phyloP scores from a whole-genome alignment of 805 yeast species.

The Diddensiella santjacobensis region DNA sequence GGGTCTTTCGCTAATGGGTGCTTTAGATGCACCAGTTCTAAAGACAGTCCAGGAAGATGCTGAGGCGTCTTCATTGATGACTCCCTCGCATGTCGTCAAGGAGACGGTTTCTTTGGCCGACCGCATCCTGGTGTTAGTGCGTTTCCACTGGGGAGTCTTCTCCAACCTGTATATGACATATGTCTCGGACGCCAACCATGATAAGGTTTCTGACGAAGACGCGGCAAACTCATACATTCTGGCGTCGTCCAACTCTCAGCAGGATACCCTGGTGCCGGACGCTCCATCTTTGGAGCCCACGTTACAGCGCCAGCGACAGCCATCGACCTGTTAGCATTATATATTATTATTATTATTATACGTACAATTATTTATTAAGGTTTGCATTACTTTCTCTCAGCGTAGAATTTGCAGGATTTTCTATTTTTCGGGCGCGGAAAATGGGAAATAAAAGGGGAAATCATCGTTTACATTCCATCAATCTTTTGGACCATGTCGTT shows the following conservation, averaged over 20 bases:
- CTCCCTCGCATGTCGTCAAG: conserved; percentile 11
- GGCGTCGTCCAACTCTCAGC: background rate
- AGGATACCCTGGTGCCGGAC: background rate
- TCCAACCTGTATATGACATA: conserved; percentile 56
- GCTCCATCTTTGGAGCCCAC: background rate
- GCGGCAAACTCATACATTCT: background rate
- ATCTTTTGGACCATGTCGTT: conserved; percentile 27
- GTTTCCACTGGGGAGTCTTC: conserved; percentile 82
- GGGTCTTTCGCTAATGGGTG: conserved; percentile 16
- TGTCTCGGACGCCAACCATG: conserved; percentile 1
- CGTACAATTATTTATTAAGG: background rate
- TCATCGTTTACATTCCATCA: too few species aligned
- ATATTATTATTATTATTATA: conserved; percentile 4
- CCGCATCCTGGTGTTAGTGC: conserved; percentile 60
- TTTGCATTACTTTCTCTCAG: background rate
- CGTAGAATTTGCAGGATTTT: too few species aligned
- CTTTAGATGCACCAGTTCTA: conserved; percentile 18
- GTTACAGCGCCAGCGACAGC: conserved; percentile 4
- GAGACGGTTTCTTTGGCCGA: conserved; percentile 58
- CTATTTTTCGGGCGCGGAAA: too few species aligned
- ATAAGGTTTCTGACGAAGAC: background rate
- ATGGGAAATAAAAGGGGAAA: too few species aligned
- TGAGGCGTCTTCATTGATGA: background rate
- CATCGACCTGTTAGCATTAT: conserved; percentile 5
- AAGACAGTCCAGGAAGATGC: conserved; percentile 16